Conservation (phyloP, 2,329 filamentous ascomycete species). For the Tricladium varicosporioides region DNA sequence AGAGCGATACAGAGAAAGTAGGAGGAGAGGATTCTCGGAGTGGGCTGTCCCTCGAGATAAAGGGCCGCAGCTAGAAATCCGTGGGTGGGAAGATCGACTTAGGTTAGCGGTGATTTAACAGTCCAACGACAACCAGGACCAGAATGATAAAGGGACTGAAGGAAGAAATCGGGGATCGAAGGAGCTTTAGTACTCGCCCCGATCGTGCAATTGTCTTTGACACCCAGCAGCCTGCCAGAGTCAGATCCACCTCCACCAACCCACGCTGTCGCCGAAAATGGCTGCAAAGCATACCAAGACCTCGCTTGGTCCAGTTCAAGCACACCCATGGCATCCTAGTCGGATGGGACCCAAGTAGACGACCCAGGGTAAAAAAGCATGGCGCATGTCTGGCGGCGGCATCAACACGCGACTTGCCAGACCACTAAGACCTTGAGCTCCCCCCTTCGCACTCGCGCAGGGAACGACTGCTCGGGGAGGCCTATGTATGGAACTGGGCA, state of each 20-base stretch:
- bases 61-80: neutral
- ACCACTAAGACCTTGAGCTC: neutral
- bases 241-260: neutral
- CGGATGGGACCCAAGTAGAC: neutral
- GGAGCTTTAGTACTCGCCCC: slow-evolving; percentile 11
- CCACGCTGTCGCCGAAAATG: neutral
- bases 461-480: neutral
- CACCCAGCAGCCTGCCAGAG: neutral
- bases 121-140: neutral
- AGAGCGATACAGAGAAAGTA: neutral
- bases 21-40: neutral
- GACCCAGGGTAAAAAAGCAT: slow-evolving; percentile 12
- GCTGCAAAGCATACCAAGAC: slow-evolving; percentile 1
- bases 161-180: slow-evolving; percentile 17
- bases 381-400: slow-evolving; percentile 1
- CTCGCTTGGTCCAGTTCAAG: neutral
- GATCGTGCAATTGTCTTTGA: neutral
- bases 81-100: neutral
- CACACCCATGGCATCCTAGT: neutral
- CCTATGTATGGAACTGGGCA: slow-evolving; percentile 6
- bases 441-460: neutral
- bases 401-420: slow-evolving; percentile 10
- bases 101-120: slow-evolving; percentile 5
- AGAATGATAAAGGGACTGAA: slow-evolving; percentile 1
- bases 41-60: neutral